Conservation (phyloP, 148 eudicot genomes). For the Linanthus parryae region DNA sequence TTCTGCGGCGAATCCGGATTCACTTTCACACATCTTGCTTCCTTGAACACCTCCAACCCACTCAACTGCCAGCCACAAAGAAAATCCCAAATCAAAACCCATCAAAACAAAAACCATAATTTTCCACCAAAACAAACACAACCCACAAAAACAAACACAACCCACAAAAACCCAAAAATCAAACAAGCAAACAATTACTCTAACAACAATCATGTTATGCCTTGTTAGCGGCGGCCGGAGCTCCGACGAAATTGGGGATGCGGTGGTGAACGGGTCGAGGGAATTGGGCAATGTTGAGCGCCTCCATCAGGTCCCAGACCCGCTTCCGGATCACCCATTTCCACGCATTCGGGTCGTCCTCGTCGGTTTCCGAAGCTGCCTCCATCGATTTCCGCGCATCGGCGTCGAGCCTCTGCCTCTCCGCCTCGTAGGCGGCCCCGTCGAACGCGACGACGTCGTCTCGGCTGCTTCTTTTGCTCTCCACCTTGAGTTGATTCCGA, state of each 20-base stretch:
- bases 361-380: slow-evolving; percentile 32
- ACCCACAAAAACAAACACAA: background rate
- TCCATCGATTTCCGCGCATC: slow-evolving; percentile 65
- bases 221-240: slow-evolving; percentile 59
- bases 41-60: slow-evolving; percentile 62
- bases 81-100: too few relatives aligned
- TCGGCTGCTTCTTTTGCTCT: slow-evolving; percentile 10
- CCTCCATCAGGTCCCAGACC: slow-evolving; percentile 93
- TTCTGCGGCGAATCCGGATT: slow-evolving; percentile 96
- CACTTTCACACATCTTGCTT: slow-evolving; percentile 73
- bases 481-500: slow-evolving; percentile 19
- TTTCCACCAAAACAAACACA: slow-evolving; percentile 3
- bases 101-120: too few relatives aligned
- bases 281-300: slow-evolving; percentile 62
- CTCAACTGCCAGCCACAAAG: slow-evolving; percentile 57
- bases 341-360: slow-evolving; percentile 73
- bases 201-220: slow-evolving; percentile 12
- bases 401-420: slow-evolving; percentile 61
- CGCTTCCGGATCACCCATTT: slow-evolving; percentile 78
- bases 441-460: slow-evolving; percentile 32
- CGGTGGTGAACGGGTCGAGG: slow-evolving; percentile 96
- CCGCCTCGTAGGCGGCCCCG: slow-evolving; percentile 64
- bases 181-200: background rate
- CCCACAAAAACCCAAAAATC: background rate
- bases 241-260: slow-evolving; percentile 79